phyloP scores from a whole-genome alignment of 129 eudicot genomes.

The Saposhnikovia divaricata region DNA sequence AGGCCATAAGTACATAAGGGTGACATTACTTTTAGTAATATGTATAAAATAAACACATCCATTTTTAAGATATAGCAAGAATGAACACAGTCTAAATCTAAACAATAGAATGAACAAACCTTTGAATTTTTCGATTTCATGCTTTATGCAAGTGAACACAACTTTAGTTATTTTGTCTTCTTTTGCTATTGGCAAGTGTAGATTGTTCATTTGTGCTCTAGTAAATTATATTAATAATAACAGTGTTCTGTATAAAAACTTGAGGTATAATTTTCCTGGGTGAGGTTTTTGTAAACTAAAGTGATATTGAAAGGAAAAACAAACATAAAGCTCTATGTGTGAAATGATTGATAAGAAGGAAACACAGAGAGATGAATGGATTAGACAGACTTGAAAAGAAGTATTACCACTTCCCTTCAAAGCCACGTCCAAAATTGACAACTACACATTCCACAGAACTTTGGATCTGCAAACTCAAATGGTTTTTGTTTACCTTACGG shows the following conservation, averaged over 20 bases:
- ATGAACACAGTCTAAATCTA: too few species aligned
- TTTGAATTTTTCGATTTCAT: background rate
- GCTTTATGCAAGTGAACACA: background rate
- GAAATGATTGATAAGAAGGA: background rate
- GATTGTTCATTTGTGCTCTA: background rate
- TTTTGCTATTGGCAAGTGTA: background rate
- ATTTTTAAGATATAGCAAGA: background rate
- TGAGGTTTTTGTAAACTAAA: background rate
- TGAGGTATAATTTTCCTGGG: background rate
- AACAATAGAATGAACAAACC: background rate
- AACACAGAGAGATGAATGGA: background rate
- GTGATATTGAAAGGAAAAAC: background rate
- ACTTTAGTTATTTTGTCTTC: background rate
- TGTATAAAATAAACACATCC: background rate
- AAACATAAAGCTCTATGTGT: background rate
- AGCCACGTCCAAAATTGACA: constrained; percentile 3
- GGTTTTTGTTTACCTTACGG: background rate
- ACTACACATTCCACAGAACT: background rate
- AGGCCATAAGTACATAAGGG: background rate
- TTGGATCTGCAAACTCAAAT: constrained; percentile 1
- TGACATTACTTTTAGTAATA: background rate
- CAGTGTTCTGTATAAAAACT: background rate
- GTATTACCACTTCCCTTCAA: constrained; percentile 44
- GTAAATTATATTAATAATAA: background rate
- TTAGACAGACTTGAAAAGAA: background rate